Percentiles rank a stretch among this genome's conserved stretches.
Conservation (phyloP, 805 yeast genomes). For the Starmerella floricola region DNA sequence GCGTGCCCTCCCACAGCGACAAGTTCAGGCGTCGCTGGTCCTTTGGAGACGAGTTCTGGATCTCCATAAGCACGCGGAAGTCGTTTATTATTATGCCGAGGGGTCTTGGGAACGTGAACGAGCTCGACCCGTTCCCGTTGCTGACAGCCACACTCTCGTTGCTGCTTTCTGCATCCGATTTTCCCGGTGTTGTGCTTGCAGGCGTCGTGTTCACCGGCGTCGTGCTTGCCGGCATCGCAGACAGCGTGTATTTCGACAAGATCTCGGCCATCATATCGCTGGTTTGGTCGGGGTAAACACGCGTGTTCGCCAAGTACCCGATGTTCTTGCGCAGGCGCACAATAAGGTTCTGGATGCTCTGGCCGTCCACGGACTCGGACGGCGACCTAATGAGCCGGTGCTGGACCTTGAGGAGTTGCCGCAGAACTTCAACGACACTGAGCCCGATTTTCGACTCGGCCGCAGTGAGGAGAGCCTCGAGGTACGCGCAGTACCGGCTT, state of each 20-base stretch:
- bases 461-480: slow-evolving; percentile 11
- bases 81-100: slow-evolving; percentile 20
- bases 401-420: slow-evolving; percentile 31
- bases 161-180: not conserved
- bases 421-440: slow-evolving; percentile 67
- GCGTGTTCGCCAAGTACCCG: slow-evolving; percentile 59
- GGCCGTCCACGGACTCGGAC: slow-evolving; percentile 4
- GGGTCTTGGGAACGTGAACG: not conserved
- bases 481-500: slow-evolving; percentile 15
- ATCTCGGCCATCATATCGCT: slow-evolving; percentile 69
- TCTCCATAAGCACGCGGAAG: slow-evolving; percentile 20
- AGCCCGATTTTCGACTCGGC: slow-evolving; percentile 78
- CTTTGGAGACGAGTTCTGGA: slow-evolving; percentile 4
- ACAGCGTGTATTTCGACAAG: slow-evolving; percentile 22
- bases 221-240: not conserved
- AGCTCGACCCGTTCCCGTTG: not conserved
- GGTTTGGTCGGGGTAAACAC: slow-evolving; percentile 77
- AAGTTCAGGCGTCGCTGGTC: slow-evolving; percentile 13
- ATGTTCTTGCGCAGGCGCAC: slow-evolving; percentile 34
- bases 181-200: not conserved
- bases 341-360: slow-evolving; percentile 6
- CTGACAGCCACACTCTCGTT: not conserved
- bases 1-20: slow-evolving; percentile 27
- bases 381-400: slow-evolving; percentile 19
- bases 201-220: not conserved